Evolutionary conservation across 2,329 filamentous ascomycete species (phyloP), one percentile per base, ranked within the genome.

Genomic region (Botryosphaeria agaves): DNA sequence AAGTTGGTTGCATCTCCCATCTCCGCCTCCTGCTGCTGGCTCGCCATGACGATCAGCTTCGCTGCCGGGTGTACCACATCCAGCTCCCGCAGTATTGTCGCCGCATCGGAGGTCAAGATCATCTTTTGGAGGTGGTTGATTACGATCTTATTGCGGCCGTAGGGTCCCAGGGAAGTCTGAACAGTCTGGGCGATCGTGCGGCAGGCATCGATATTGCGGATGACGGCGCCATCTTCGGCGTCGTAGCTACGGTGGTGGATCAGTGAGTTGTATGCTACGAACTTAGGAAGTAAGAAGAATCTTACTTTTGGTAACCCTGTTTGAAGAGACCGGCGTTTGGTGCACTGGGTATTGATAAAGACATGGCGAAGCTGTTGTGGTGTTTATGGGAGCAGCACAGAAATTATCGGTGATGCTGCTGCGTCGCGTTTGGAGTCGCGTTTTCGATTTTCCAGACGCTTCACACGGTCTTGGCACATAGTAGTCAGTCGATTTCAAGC

Each of bases 41-140:
- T 87, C 37, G 89, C 87, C 91, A 98, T 98, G 45, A 98, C 89
- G 32, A 98, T 65, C 40, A 98, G 68, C 64, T 98, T 98, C 30
- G 89, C 91, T 34, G 89, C 89, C 38, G 91, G 89, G 63, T 98
- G 89, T 33, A 98, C 85, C 38, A 98, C 89, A 50, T 98, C 89
- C 55, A 98, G 74, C 63, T 98, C 91, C 49, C 84, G 78, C 45
- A 98, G 70, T 52, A 98, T 98, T 26, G 89, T 95, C 41, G 89
- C 89, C 41, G 89, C 89, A 52, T 98, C 89, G 36, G 85, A 95
- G 44, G 91, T 98, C 41, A 98, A 68, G 46, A 94, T 92, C 89
- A 98, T 94, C 69, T 98, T 98, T 59, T 93, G 83, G 39, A 98
- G 69, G 62, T 98, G 91, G 67, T 98, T 98, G 68, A 98, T 95